Evolutionary conservation across 768 basidiomycete species (phyloP), one percentile per base, ranked within the genome.

Genomic region (Trametes meyenii): DNA sequence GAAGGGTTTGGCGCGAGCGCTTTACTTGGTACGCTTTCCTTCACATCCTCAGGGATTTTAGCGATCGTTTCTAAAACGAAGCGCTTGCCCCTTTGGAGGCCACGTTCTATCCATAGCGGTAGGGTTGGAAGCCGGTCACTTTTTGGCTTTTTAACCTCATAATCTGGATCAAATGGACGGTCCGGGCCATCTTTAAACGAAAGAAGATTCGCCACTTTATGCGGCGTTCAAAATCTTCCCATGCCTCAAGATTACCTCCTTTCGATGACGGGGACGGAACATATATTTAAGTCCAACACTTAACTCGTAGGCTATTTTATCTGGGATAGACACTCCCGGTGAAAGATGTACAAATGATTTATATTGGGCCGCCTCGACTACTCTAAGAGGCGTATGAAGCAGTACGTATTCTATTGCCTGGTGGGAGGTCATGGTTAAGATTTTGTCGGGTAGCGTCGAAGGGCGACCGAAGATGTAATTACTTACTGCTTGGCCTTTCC

Each of bases 111-210:
- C 16, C 26, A 36, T 2, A 8, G 43, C 17, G 43, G 43, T n/a
- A 44, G 8, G 7, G 17, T 3, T 1, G 43, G 43, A 3, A 6
- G 6, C 8, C 23, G 29, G 35, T 57, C 45, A 57, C n/a, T 45
- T 2, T 29, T 55, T 43, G 11, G 12, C 19, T 43, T 11, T 10
- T 42, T 29, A 7, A 57, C 44, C 21, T 57, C 40, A 24, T 57
- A 57, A n/a, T 57, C 55, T 48, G 55, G 55, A 48, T 57, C 55
- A 48, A 33, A 57, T 10, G 29, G 40, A 7, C 19, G n/a, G 38
- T 57, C 21, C 5, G 21, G 43, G 17, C 55, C 55, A 13, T 57
- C 19, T 19, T 57, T 29, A 21, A 57, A 43, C 5, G 45, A n/a
- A 21, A 57, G 21, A 36, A 43, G 14, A 57, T 33, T 19, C 26